Conservation (phyloP, 2,329 filamentous ascomycete genomes). For the Dothistroma pini region DNA sequence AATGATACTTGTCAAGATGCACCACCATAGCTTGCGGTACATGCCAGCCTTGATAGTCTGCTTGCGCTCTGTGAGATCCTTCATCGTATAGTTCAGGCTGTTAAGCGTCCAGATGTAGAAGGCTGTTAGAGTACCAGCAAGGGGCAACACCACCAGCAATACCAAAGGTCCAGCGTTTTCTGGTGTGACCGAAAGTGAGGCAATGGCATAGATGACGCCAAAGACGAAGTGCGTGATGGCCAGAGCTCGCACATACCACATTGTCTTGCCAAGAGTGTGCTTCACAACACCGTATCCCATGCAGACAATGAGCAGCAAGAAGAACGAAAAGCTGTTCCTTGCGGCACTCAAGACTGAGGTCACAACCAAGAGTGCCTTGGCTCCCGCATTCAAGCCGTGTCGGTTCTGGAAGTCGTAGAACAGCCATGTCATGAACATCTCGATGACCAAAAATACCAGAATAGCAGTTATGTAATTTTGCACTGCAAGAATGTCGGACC, state of each 20-base stretch:
- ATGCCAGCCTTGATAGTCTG: conserved; percentile 90
- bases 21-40: conserved; percentile 99
- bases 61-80: conserved; percentile 90
- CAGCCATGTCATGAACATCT: conserved; percentile 98
- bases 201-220: conserved; percentile 86
- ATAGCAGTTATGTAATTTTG: conserved; percentile 99
- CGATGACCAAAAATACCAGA: conserved; percentile 84
- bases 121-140: conserved; percentile 86
- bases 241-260: conserved; percentile 89
- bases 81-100: conserved; percentile 89
- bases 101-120: conserved; percentile 99
- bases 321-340: conserved; percentile 97
- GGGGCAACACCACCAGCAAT: conserved; percentile 85
- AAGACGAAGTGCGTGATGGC: conserved; percentile 93
- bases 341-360: conserved; percentile 92
- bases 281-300: conserved; percentile 99
- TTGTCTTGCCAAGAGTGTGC: conserved; percentile 82
- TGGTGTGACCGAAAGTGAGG: conserved; percentile 81
- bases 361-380: conserved; percentile 82
- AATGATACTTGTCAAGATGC: conserved; percentile 84
- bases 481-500: conserved; percentile 89
- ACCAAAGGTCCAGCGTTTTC: conserved; percentile 87
- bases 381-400: conserved; percentile 75
- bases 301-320: conserved; percentile 93
- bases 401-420: conserved; percentile 97